Conservation (phyloP, 2,329 filamentous ascomycete species). For the Colletotrichum sansevieriae region DNA sequence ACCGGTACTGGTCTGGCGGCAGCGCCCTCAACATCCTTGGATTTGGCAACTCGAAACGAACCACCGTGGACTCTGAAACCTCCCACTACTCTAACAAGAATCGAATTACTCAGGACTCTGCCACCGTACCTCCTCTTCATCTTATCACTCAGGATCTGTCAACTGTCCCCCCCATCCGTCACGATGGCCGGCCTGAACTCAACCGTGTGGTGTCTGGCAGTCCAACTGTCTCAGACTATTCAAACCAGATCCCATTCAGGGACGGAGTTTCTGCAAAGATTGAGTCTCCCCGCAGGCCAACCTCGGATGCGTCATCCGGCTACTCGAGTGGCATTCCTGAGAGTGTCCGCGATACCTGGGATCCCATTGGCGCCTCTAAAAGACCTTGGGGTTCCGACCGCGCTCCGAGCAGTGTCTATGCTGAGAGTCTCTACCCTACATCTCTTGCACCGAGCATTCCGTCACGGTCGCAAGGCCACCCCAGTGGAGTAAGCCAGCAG, state of each 20-base stretch:
- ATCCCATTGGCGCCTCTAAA: slow-evolving; percentile 56
- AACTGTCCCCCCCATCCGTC: slow-evolving; percentile 74
- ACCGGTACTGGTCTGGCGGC: slow-evolving; percentile 81
- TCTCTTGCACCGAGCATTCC: slow-evolving; percentile 55
- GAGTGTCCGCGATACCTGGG: slow-evolving; percentile 71
- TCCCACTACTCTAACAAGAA: slow-evolving; percentile 67
- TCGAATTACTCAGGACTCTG: slow-evolving; percentile 74
- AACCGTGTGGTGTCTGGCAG: slow-evolving; percentile 77
- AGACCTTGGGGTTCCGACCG: slow-evolving; percentile 65
- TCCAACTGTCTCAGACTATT: slow-evolving; percentile 75
- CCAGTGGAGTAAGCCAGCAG: slow-evolving; percentile 59
- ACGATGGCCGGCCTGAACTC: slow-evolving; percentile 73
- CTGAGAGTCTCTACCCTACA: slow-evolving; percentile 58
- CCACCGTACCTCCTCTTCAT: slow-evolving; percentile 75
- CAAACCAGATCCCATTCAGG: slow-evolving; percentile 62
- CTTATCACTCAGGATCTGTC: slow-evolving; percentile 74
- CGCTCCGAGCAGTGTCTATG: slow-evolving; percentile 66
- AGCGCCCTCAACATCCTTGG: slow-evolving; percentile 76
- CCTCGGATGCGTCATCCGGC: slow-evolving; percentile 64
- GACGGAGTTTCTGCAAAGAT: slow-evolving; percentile 73
- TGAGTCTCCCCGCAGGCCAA: slow-evolving; percentile 60
- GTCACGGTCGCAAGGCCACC: slow-evolving; percentile 46
- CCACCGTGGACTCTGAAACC: slow-evolving; percentile 69
- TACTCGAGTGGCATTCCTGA: slow-evolving; percentile 77
- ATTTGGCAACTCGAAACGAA: slow-evolving; percentile 63